These are phyloP conservation scores for Coleophoma eucalyptorum DNA, from an alignment of 2,329 filamentous ascomycete species.

Conservation along the genomic window DNA sequence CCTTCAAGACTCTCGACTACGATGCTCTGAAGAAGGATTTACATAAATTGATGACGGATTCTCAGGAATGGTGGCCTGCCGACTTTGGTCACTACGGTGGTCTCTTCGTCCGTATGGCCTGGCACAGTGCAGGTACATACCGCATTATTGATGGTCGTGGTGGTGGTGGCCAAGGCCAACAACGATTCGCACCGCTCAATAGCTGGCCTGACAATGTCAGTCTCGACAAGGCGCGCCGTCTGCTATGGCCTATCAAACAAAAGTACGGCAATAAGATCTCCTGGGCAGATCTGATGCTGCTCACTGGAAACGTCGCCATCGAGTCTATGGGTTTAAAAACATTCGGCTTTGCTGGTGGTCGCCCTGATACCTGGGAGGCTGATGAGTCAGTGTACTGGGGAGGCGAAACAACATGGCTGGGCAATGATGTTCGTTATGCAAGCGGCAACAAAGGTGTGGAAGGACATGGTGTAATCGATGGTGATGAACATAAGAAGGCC, in stretches of 20 bases:
- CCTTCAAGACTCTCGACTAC: conserved; percentile 55
- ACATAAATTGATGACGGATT: conserved; percentile 51
- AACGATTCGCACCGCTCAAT: conserved; percentile 78
- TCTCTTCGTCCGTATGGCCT: conserved; percentile 58
- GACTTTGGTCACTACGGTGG: conserved; percentile 60
- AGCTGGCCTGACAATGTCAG: conserved; percentile 78
- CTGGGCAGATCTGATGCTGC: conserved; percentile 70
- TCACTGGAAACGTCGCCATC: conserved; percentile 73
- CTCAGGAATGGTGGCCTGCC: conserved; percentile 58
- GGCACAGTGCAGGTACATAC: conserved; percentile 59
- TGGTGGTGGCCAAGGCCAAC: conserved; percentile 70
- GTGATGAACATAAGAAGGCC: conserved; percentile 35
- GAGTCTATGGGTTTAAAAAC: conserved; percentile 74
- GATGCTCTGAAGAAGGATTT: conserved; percentile 53
- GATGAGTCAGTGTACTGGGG: conserved; percentile 79
- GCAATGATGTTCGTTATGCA: conserved; percentile 67
- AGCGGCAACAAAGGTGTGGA: conserved; percentile 13
- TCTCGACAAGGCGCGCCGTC: conserved; percentile 76
- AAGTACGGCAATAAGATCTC: conserved; percentile 83
- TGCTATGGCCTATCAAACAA: conserved; percentile 79
- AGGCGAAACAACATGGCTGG: conserved; percentile 69
- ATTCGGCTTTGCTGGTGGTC: conserved; percentile 71
- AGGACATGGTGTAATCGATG: conserved; percentile 37
- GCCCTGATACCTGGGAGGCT: conserved; percentile 69
- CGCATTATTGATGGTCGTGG: conserved; percentile 57